Evolutionary conservation across 352 stramenopile species (phyloP), one percentile per base, ranked within the genome.

Genomic region (Globisporangium okanoganense): DNA sequence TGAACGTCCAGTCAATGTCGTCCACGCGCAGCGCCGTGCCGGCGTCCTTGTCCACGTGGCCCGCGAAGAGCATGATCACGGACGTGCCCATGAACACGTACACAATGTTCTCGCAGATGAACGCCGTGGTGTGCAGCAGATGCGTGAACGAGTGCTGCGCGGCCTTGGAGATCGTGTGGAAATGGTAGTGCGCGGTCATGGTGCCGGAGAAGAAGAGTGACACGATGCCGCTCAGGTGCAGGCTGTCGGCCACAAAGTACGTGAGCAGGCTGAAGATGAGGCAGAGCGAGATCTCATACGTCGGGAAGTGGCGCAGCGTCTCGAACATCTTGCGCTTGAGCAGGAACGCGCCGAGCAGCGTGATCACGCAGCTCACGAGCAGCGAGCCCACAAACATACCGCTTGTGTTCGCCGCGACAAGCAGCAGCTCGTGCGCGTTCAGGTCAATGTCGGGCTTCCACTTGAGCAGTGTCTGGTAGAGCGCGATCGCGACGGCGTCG

Each of bases 141-240:
- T 94, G 85, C 43, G 79, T 91, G 66, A 94, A 92, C 48, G 85
- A 79, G 63, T 93, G 85, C 69, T 94, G 85, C 5, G 82, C 85
- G 14, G 84, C 84, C 45, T 76, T 80, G 31, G 82, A 92, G 53
- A 94, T 82, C 36, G 85, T 94, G 61, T 94, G 82, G 65, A 92
- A 94, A 48, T 94, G 85, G 60, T 94, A 94, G 58, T 94, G 85
- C 48, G 85, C 82, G 24, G 85, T 94, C 80, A 95, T 91, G 3
- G 85, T 93, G 22, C 85, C 95, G 8, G 89, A 97, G 62, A 98
- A 97, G 50, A 98, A 92, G 16, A 98, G 87, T 31, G 90, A 86
- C 29, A 98, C 93, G 68, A 98, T 98, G 20, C 95, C 94, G 59
- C 84, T 95, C 25, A 97, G 67, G 54, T 92, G 68, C 9, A 94